phyloP scores from a whole-genome alignment of 345 rosid species.

The Heritiera fomes region DNA sequence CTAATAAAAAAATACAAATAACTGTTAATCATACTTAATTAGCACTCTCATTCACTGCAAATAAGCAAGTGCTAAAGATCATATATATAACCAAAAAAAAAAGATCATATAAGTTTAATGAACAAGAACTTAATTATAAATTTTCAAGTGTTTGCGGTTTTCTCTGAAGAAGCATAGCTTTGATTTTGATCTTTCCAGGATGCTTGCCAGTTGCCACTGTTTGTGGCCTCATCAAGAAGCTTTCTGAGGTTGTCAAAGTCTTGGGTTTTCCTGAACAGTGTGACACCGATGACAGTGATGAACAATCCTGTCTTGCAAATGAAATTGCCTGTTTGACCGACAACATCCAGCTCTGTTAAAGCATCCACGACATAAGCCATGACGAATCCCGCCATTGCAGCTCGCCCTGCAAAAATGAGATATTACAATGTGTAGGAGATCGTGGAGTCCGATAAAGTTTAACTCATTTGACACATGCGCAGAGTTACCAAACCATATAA shows the following conservation, averaged over 20 bases:
- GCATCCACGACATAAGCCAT: conserved; percentile 43
- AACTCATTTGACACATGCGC: too few relatives aligned
- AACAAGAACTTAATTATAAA: not conserved
- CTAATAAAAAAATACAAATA: too few relatives aligned
- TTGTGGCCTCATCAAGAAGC: conserved; percentile 50
- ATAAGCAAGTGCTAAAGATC: not conserved
- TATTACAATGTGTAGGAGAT: too few relatives aligned
- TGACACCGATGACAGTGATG: conserved; percentile 32
- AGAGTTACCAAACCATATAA: too few relatives aligned
- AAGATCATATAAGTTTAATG: not conserved
- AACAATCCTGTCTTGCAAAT: conserved; percentile 51
- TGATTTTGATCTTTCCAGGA: conserved; percentile 40
- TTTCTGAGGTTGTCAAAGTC: conserved; percentile 37
- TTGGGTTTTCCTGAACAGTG: conserved; percentile 30
- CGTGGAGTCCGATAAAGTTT: too few relatives aligned
- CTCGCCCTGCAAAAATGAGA: conserved; percentile 41
- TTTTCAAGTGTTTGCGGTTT: not conserved
- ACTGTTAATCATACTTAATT: too few relatives aligned
- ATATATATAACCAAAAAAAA: not conserved
- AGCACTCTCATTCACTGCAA: not conserved
- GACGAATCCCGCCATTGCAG: conserved; percentile 62
- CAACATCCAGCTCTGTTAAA: conserved; percentile 43
- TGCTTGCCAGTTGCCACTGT: conserved; percentile 57
- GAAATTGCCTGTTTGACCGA: conserved; percentile 43
- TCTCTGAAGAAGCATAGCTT: not conserved